Base-by-base conservation (phyloP, 768 basidiomycete genomes). In the Agrocybe chaxingu region DNA sequence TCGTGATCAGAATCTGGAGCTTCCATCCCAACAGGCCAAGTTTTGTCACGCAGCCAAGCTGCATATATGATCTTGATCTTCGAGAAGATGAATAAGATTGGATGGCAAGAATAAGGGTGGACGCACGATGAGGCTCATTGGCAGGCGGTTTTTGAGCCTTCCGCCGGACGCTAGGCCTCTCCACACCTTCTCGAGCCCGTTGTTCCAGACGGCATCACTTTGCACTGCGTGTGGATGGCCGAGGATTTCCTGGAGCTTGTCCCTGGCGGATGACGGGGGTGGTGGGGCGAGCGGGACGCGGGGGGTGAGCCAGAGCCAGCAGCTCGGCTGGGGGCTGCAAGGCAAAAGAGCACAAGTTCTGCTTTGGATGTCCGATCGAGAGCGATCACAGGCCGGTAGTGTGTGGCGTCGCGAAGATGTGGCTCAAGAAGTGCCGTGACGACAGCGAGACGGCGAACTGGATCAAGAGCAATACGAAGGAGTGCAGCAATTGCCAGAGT, bases 391-490 rank as follows among this genome's bases (percentile, higher is more conserved):
- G 92, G 30, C 97, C 97, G 0, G 84, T 97, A 39, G 78, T 97
- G 42, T 99, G 97, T 67, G 75, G 70, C 4, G 87, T 95, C 18
- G 91, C 94, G 55, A 85, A 78, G 74, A 80, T 93, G 76, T 99
- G 97, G 97, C 70, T 95, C 61, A 91, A 88, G 80, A 98, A 99
- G 70, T 98, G 97, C 69, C 82, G 84, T 45, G 97, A 99, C 66
- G 97, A 99, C 65, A 91, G 88, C 55, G 97, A 99, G 73, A 99
- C 97, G 12, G 92, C 94, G 19, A 98, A 99, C 67, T 99, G 97
- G 97, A 93, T 99, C 76, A 93, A 92, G 81, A 97, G 94, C 56
- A 98, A 99, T 66, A 99, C 97, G 37, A 98, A 99, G 76, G 97
- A 99, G 69, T 99, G 97, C 66, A 77, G 83, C 13, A 87, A 93